Conservation (phyloP, 2,329 filamentous ascomycete genomes). For the Colletotrichum abscissum region DNA sequence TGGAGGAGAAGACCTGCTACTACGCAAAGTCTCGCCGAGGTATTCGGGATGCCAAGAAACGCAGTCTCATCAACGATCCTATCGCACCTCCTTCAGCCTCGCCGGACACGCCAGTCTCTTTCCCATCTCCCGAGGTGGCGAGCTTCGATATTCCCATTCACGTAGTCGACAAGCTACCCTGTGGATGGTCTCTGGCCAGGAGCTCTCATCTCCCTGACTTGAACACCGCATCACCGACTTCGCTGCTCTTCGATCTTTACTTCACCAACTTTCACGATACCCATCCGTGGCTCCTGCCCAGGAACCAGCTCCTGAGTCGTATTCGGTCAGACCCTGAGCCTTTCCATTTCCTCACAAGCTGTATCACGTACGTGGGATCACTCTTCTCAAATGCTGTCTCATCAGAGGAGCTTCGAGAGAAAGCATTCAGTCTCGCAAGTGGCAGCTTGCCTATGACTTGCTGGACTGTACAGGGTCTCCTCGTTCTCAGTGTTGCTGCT, state of each 20-base stretch:
- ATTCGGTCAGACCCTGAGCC: constrained; percentile 16
- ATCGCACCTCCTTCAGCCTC: constrained; percentile 31
- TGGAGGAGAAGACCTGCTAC: constrained; percentile 55
- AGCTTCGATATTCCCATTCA: constrained; percentile 35
- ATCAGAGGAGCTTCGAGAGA: constrained; percentile 45
- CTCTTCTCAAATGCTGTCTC: constrained; percentile 45
- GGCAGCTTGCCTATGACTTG: constrained; percentile 45
- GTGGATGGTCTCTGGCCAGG: constrained; percentile 38
- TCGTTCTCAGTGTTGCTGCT: constrained; percentile 44
- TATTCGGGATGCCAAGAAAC: constrained; percentile 48
- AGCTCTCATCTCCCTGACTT: constrained; percentile 25
- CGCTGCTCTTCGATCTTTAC: constrained; percentile 41
- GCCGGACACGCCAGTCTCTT: constrained; percentile 13
- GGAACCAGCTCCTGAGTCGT: constrained; percentile 25
- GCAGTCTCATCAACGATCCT: constrained; percentile 44
- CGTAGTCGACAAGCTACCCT: constrained; percentile 39
- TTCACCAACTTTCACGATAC: constrained; percentile 40
- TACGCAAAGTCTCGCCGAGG: constrained; percentile 61
- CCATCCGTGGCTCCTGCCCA: constrained; percentile 35
- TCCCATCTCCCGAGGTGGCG: constrained; percentile 38
- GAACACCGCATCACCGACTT: constrained; percentile 25
- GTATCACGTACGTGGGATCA: constrained; percentile 52
- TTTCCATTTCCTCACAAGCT: constrained; percentile 44
- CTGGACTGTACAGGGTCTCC: constrained; percentile 47
- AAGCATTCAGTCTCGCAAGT: constrained; percentile 45